A percentile compares a stretch with the other conserved stretches of the same genome.
These are phyloP conservation scores for Casuarina glauca DNA, from an alignment of 306 rosid genomes.

Conservation along the genomic window DNA sequence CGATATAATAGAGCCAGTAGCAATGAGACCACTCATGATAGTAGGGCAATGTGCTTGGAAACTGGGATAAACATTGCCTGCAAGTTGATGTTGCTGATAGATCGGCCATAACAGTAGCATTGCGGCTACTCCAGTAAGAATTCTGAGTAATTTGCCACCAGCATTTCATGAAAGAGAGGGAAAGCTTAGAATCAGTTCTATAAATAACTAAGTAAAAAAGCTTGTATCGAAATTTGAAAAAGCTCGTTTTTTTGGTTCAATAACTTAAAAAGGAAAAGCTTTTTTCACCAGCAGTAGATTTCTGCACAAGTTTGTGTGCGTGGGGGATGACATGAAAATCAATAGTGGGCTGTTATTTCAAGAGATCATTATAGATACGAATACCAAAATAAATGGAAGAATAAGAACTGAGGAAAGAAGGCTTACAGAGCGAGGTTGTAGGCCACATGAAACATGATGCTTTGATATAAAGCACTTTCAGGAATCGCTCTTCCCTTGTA, in stretches of 20 bases:
- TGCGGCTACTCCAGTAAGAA: slow-evolving; percentile 59
- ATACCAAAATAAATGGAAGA: neutral
- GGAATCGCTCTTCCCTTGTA: slow-evolving; percentile 71
- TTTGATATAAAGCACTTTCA: slow-evolving; percentile 50
- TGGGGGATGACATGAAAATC: neutral
- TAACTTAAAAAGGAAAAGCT: neutral
- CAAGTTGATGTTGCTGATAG: slow-evolving; percentile 49
- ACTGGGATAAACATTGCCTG: slow-evolving; percentile 34
- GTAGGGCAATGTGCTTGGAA: slow-evolving; percentile 47
- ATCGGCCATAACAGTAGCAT: slow-evolving; percentile 57
- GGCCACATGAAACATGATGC: slow-evolving; percentile 45
- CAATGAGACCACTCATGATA: slow-evolving; percentile 79
- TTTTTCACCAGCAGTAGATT: too few relatives aligned
- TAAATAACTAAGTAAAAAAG: neutral
- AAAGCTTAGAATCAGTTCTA: neutral
- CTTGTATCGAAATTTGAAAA: too few relatives aligned
- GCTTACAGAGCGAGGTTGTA: slow-evolving; percentile 27
- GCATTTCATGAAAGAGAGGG: slow-evolving; percentile 7
- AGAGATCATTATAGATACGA: neutral
- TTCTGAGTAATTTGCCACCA: slow-evolving; percentile 32
- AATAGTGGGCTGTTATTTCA: neutral
- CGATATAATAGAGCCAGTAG: slow-evolving; percentile 86
- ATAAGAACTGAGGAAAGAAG: neutral
- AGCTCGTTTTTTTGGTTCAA: neutral
- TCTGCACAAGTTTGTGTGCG: neutral